A percentile compares a stretch with the other conserved stretches of the same genome.
Evolutionary conservation across 257 asterid genomes (phyloP).

Genomic region (Solanum ossicruentum): DNA sequence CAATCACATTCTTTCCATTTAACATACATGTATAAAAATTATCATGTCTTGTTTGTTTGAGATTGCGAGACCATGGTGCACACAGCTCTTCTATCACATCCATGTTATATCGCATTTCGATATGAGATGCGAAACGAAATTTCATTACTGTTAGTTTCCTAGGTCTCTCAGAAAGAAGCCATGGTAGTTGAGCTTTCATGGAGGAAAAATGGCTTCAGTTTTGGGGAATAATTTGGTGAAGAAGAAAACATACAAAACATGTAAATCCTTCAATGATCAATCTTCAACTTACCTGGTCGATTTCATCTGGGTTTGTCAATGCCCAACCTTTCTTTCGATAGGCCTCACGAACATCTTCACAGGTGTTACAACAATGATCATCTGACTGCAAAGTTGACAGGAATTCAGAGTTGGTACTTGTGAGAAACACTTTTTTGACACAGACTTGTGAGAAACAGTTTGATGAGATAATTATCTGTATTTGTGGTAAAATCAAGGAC

Average conservation of each 20-base stretch:
- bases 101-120: neutral
- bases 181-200: neutral
- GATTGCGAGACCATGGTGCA: neutral
- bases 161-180: neutral
- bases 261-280: neutral
- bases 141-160: neutral
- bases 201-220: neutral
- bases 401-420: slow-evolving; percentile 4
- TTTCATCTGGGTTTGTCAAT: slow-evolving; percentile 59
- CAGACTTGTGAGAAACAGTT: neutral
- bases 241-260: neutral
- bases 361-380: slow-evolving; percentile 79
- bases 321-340: slow-evolving; percentile 96
- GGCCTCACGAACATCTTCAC: slow-evolving; percentile 99
- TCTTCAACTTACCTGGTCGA: slow-evolving; percentile 61
- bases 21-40: neutral
- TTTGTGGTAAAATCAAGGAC: neutral
- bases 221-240: neutral
- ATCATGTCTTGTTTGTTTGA: neutral
- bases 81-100: neutral
- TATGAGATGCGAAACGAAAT: neutral
- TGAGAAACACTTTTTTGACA: neutral
- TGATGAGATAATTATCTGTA: neutral
- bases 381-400: slow-evolving; percentile 45
- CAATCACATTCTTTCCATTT: neutral